A percentile compares a stretch with the other conserved stretches of the same genome.
Evolutionary conservation across 345 rosid genomes (phyloP).

Genomic region (Salix caprea): DNA sequence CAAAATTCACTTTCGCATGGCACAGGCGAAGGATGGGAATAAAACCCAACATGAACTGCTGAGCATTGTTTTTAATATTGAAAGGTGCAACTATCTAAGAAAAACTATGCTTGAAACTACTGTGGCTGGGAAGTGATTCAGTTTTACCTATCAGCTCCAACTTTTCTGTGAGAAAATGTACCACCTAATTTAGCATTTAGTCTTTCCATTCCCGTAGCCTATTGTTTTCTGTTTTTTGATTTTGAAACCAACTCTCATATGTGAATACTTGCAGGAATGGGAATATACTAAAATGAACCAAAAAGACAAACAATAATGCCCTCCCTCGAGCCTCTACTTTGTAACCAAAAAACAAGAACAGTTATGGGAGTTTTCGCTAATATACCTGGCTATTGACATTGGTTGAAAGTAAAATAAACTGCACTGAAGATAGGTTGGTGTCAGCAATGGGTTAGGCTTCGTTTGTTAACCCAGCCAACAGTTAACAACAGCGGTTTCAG

Average conservation of each 20-base stretch:
- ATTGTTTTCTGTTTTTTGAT: no score
- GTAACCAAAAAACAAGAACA: not conserved
- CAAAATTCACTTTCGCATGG: not conserved
- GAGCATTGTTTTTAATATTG: not conserved
- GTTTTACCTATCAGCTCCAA: no score
- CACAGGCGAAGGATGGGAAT: not conserved
- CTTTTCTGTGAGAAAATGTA: no score
- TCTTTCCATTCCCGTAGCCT: no score
- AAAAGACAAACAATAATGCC: no score
- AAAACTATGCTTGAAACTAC: not conserved
- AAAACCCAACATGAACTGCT: not conserved
- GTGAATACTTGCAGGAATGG: no score
- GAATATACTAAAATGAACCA: no score
- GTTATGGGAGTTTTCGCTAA: not conserved
- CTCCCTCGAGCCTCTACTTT: not conserved
- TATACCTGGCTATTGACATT: slow-evolving; percentile 14
- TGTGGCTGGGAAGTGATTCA: not conserved
- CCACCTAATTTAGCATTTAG: no score
- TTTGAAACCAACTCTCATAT: no score
- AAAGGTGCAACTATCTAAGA: not conserved
- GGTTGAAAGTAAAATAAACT: not conserved
- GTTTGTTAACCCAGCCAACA: no score
- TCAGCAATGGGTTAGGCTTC: not conserved
- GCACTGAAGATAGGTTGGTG: not conserved
- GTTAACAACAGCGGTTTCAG: slow-evolving; percentile 18